Conservation (phyloP, 1,139 yeast species). For the Candida labiduridarum region DNA sequence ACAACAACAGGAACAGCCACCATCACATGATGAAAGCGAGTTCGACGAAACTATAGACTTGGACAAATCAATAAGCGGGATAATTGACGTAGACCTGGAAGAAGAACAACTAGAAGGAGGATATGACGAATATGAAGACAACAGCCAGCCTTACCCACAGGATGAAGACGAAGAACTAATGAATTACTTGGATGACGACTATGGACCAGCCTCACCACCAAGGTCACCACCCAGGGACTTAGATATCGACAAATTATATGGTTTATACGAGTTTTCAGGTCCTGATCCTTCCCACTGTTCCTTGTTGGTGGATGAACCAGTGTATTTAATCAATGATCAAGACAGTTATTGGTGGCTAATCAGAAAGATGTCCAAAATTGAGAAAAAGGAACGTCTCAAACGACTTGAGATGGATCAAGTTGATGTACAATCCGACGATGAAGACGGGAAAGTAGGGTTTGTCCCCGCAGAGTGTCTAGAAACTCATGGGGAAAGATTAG, state of each 20-base stretch:
- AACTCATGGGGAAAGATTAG: slow-evolving; percentile 87
- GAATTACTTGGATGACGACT: slow-evolving; percentile 23
- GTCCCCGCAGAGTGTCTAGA: slow-evolving; percentile 97
- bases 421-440: slow-evolving; percentile 39
- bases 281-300: slow-evolving; percentile 95
- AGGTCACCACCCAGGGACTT: slow-evolving; percentile 81
- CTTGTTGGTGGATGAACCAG: slow-evolving; percentile 79
- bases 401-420: slow-evolving; percentile 9
- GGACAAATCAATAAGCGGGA: slow-evolving; percentile 2
- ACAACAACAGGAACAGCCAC: not conserved
- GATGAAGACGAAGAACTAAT: slow-evolving; percentile 19
- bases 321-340: slow-evolving; percentile 78
- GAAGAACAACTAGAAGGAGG: slow-evolving; percentile 3
- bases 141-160: not conserved
- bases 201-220: slow-evolving; percentile 62
- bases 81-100: slow-evolving; percentile 1
- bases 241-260: slow-evolving; percentile 83
- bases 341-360: slow-evolving; percentile 98
- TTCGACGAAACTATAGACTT: slow-evolving; percentile 3
- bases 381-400: slow-evolving; percentile 22
- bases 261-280: slow-evolving; percentile 83
- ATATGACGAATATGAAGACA: not conserved
- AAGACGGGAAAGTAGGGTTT: slow-evolving; percentile 76
- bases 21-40: not conserved
- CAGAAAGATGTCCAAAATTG: slow-evolving; percentile 54